phyloP scores from a whole-genome alignment of 73 alveolate genomes.

The Blepharisma stoltei region DNA sequence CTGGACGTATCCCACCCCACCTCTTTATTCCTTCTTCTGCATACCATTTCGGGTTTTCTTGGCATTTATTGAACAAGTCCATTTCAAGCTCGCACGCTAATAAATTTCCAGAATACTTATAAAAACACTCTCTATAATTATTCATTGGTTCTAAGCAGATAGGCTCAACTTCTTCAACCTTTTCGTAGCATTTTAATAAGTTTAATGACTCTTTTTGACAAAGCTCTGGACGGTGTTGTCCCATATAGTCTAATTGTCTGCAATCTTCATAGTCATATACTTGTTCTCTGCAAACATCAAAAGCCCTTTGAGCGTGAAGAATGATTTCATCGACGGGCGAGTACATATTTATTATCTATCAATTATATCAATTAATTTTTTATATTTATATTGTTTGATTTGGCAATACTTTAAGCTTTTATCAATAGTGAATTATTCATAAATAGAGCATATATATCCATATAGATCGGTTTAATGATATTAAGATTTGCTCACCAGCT shows the following conservation, averaged over 20 bases:
- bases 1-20: no score
- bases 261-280: constrained; percentile 35
- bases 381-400: no score
- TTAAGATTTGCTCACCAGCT: no score
- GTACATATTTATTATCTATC: not conserved
- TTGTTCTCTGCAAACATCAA: constrained; percentile 26
- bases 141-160: constrained; percentile 27
- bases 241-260: not conserved
- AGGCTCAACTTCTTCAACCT: constrained; percentile 32
- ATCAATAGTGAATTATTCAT: no score
- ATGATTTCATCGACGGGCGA: constrained; percentile 27
- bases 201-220: not conserved
- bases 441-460: no score
- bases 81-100: constrained; percentile 18
- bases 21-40: constrained; percentile 1
- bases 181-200: constrained; percentile 12
- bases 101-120: constrained; percentile 12
- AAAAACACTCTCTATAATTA: constrained; percentile 22
- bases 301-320: constrained; percentile 30
- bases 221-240: not conserved
- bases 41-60: constrained; percentile 29
- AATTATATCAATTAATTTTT: no score
- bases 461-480: no score
- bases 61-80: constrained; percentile 26
- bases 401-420: no score